phyloP scores from a whole-genome alignment of 2,329 filamentous ascomycete species.

The Ophiostoma sp. region DNA sequence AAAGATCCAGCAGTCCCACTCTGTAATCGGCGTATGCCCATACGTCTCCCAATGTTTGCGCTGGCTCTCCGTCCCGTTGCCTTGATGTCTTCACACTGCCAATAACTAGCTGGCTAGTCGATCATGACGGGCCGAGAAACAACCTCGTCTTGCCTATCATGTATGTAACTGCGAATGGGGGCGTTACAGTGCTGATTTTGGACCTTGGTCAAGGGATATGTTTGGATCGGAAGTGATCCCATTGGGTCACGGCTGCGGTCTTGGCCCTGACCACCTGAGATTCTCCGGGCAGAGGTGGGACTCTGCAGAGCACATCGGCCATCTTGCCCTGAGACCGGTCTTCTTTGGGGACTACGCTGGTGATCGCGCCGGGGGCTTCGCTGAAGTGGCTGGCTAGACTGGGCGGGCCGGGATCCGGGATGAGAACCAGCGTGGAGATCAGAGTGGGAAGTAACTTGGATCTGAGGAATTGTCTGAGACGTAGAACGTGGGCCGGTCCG shows the following conservation, averaged over 20 bases:
- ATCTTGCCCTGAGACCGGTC: background rate
- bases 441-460: background rate
- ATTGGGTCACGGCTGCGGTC: background rate
- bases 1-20: background rate
- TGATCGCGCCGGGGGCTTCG: background rate
- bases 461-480: no score
- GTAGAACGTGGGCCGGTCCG: no score
- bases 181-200: background rate
- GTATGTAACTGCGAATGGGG: background rate
- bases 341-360: background rate
- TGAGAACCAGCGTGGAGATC: background rate
- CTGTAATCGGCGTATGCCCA: background rate
- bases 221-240: background rate
- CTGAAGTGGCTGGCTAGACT: background rate
- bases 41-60: background rate
- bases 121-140: background rate
- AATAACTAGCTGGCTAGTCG: background rate
- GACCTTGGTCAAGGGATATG: background rate
- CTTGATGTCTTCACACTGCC: background rate
- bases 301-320: background rate
- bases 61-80: background rate
- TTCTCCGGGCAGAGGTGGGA: background rate
- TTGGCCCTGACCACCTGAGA: background rate
- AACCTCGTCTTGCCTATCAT: background rate
- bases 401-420: background rate